Base-by-base conservation (phyloP, 148 eudicot species). In the Chenopodium album region DNA sequence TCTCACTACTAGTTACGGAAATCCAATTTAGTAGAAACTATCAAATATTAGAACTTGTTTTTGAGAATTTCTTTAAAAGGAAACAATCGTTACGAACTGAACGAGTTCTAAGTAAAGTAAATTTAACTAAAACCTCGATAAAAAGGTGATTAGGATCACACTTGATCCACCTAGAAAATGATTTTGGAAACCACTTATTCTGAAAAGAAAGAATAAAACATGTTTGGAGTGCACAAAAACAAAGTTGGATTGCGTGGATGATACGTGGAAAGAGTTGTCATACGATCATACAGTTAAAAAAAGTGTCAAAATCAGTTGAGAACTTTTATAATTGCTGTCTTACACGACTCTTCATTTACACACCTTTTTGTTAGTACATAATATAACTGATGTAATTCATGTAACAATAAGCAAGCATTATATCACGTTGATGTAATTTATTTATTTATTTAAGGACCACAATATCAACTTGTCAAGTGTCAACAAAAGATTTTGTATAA, bases 231-330 rank as follows among this genome's bases (percentile, higher is more conserved):
- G 75, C 81, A 10, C 26, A 56, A 59, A 31, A 23, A 70, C 76
- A 63, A 23, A 67, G 26, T 28, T 7, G 7, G 59, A 13, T 48
- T 73, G 26, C 66, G 85, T 84, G 83, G 78, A 44, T 76, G 71
- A 68, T 66, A 80, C 83, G 86, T 84, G 83, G 80, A 84, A 84
- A 69, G 79, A n/a, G 59, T 31, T 69, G 3, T 14, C 31, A 75
- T 68, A 79, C 76, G 48, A 65, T 73, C 46, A 26, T 68, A 7
- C 76, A 75, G 50, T 23, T 3, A 32, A 59, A 59, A 59, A 59
- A 20, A 59, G 63, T 14, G 63, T 28, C 77, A 72, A 56, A 70
- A 37, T 14, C n/a, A n/a, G 59, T 22, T 2, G 34, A n/a, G 31
- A 23, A 22, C 3, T 41, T 76, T 56, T 11, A 56, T 12, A 17